Evolutionary conservation across 2,329 filamentous ascomycete genomes (phyloP), one percentile per base, ranked within the genome.

Genomic region (Calycina marina): DNA sequence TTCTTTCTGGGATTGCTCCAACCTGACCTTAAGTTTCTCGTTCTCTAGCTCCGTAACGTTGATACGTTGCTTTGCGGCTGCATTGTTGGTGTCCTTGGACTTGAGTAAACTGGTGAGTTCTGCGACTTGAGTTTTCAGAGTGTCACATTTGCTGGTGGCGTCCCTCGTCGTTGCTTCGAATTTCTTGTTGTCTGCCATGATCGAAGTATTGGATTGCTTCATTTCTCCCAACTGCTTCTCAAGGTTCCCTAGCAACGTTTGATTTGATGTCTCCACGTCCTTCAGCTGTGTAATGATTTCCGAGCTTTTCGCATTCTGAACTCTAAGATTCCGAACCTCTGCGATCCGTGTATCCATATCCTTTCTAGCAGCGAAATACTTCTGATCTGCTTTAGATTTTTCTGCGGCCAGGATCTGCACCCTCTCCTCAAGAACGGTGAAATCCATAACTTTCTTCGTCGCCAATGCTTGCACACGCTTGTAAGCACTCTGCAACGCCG

Each of bases 351-450:
- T 77, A 49, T 96, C 88, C 50, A 88, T 92, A 45, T 86, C 79
- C 53, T 93, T 94, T 65, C 93, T 85, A 6, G 86, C 84, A 1
- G 82, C 83, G 55, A 96, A 96, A 53, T 93, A 98, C 57, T 96
- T 96, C 51, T 96, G 88, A 50, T 98, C 90, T 1, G 88, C 88
- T 56, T 94, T 96, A 42, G 78, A 76, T 61, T 98, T 98, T 57
- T 98, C 85, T 0, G 84, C 82, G 25, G 72, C 72, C 13, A 92
- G 60, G 14, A 80, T 64, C 12, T 72, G 61, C 22, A 88, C 63
- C 40, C 78, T 80, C 35, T 93, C 85, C 57, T 96, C 86, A 50
- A 84, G 61, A 4, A 68, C 64, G 4, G 66, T 62, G 32, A 81
- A 73, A 40, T 93, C 85, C 47, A 78, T 69, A 18, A 93, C 74